Evolutionary conservation across 2,329 filamentous ascomycete genomes (phyloP), one percentile per base, ranked within the genome.

Genomic region (Nemania sp.): DNA sequence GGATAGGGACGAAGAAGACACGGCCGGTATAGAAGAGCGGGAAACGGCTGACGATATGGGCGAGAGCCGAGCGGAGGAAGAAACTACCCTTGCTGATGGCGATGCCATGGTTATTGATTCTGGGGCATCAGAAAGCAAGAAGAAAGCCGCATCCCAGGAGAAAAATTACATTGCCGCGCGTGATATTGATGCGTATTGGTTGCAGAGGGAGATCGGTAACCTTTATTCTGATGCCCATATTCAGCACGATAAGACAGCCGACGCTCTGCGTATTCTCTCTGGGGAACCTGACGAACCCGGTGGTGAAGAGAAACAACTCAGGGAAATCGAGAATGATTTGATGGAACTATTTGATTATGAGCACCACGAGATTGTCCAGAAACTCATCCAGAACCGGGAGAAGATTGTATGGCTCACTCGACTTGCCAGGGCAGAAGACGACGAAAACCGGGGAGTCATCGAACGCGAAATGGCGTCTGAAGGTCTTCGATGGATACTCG

Each of bases 261-360:
- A 93, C 73, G 94, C 94, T 0, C 85, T 99, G 62, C 88, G 90
- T 41, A 94, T 97, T 55, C 86, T 99, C 62, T 92, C 92, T 32
- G 94, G 92, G 52, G 87, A 91, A 70, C 86, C 90, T 2, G 91
- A 90, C 24, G 88, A 90, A 74, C 79, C 81, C 58, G 91, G 92
- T 63, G 94, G 92, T 18, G 91, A 95, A 67, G 93, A 97, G 76
- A 94, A 93, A 79, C 87, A 92, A 15, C 84, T 98, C 32, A 90
- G 95, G 75, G 95, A 99, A 76, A 94, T 98, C 64, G 96, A 99
- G 77, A 99, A 99, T 79, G 96, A 99, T 70, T 85, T 99, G 66
- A 98, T 98, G 92, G 96, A 98, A 75, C 87, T 99, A 0, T 98
- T 99, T 74, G 96, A 99, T 76, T 99, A 97, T 76, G 95, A 98